Evolutionary conservation across 352 stramenopile species (phyloP).

Genomic region (Thalassiosira livingstoniorum): DNA sequence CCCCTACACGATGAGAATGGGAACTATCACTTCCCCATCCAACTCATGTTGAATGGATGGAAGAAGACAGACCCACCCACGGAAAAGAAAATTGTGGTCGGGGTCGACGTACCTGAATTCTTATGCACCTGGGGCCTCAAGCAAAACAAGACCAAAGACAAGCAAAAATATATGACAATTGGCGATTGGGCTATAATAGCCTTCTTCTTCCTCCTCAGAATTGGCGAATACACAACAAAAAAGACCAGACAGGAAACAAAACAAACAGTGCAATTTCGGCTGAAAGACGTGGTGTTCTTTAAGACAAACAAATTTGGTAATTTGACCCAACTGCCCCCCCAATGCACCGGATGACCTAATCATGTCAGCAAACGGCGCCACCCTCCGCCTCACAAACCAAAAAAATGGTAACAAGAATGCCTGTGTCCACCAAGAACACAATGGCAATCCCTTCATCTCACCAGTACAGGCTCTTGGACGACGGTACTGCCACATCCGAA

Average conservation of each 20-base stretch:
- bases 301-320: not conserved
- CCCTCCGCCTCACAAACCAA: not conserved
- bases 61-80: slow-evolving; percentile 16
- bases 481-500: not conserved
- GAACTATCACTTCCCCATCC: not conserved
- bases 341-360: not conserved
- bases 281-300: slow-evolving; percentile 31
- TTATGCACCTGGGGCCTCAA: not conserved
- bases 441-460: not conserved
- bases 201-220: slow-evolving; percentile 36
- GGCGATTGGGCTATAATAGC: slow-evolving; percentile 10
- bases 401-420: slow-evolving; percentile 8
- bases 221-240: slow-evolving; percentile 44
- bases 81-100: slow-evolving; percentile 22
- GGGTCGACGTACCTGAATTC: slow-evolving; percentile 13
- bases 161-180: slow-evolving; percentile 5
- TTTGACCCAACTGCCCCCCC: not conserved
- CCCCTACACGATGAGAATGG: not conserved
- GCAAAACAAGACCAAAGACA: too few species aligned
- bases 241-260: not conserved
- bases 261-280: slow-evolving; percentile 19
- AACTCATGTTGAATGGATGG: slow-evolving; percentile 7
- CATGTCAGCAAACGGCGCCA: not conserved
- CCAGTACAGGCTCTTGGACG: not conserved
- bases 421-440: slow-evolving; percentile 7